Conservation (phyloP, 805 yeast genomes). For the Candida rishiriensis region DNA sequence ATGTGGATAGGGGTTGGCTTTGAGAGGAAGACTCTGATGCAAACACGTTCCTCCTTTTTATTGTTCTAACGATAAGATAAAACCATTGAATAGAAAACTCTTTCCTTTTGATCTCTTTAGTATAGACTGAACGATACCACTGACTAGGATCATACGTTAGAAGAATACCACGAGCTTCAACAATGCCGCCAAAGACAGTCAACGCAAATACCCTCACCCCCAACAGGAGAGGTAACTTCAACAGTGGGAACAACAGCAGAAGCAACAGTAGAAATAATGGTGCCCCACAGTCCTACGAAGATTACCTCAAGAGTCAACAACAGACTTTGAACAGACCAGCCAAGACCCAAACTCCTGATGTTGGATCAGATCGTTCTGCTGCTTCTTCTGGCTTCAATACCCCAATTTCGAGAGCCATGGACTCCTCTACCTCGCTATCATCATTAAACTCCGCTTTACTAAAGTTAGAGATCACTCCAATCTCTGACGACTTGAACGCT, state of each 20-base stretch:
- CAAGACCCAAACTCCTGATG: slow-evolving; percentile 16
- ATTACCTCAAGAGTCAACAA: slow-evolving; percentile 45
- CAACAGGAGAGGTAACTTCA: slow-evolving; percentile 11
- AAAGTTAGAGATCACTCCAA: slow-evolving; percentile 61
- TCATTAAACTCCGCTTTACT: slow-evolving; percentile 62
- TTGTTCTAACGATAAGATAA: no score
- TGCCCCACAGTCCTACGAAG: slow-evolving; percentile 41
- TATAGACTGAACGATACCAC: no score
- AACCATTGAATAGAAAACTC: no score
- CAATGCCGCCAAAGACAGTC: slow-evolving; percentile 36
- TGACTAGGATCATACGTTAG: no score
- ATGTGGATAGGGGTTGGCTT: no score
- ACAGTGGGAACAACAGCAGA: slow-evolving; percentile 5
- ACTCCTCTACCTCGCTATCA: slow-evolving; percentile 67
- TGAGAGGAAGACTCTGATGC: no score
- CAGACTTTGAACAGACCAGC: slow-evolving; percentile 11
- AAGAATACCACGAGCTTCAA: background rate
- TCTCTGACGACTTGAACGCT: slow-evolving; percentile 50
- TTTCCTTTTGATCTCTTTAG: no score
- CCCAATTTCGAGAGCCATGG: slow-evolving; percentile 24
- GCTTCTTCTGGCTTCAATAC: slow-evolving; percentile 28
- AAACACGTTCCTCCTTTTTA: no score
- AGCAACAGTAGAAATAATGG: slow-evolving; percentile 8
- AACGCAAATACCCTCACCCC: slow-evolving; percentile 31
- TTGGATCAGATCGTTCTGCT: slow-evolving; percentile 22